Evolutionary conservation across 495 filamentous ascomycete species (phyloP).

Genomic region (Penicillium ucsense): DNA sequence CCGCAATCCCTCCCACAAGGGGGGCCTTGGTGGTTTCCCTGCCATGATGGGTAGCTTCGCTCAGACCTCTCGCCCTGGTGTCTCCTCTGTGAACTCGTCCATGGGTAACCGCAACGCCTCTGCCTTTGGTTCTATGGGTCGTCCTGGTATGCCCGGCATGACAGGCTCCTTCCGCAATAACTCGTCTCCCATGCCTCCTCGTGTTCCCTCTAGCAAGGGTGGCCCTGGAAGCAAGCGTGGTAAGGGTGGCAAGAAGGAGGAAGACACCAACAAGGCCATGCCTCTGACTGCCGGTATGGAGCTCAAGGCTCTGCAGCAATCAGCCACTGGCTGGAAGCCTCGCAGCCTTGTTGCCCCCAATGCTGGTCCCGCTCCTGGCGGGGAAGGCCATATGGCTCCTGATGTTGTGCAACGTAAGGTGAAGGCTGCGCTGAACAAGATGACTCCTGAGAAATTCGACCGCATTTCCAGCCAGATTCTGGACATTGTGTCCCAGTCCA

Average conservation of each 20-base stretch:
- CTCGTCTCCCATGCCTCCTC: constrained; percentile 49
- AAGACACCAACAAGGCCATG: constrained; percentile 68
- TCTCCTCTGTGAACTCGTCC: constrained; percentile 63
- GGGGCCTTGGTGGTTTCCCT: constrained; percentile 22
- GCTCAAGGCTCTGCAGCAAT: constrained; percentile 64
- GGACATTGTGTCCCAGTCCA: constrained; percentile 85
- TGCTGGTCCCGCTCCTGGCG: constrained; percentile 45
- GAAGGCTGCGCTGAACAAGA: constrained; percentile 97
- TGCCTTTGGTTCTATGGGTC: constrained; percentile 45
- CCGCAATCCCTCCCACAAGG: constrained; percentile 36
- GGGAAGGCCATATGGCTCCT: constrained; percentile 60
- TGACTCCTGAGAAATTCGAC: constrained; percentile 99
- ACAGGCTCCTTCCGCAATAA: constrained; percentile 44
- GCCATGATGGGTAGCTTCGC: constrained; percentile 63
- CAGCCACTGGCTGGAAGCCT: constrained; percentile 83
- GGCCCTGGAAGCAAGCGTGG: constrained; percentile 38
- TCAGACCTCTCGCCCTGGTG: constrained; percentile 33
- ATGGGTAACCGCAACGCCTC: constrained; percentile 31
- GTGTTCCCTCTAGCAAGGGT: constrained; percentile 42
- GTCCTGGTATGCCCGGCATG: constrained; percentile 42
- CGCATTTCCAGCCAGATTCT: constrained; percentile 90
- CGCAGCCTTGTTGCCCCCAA: constrained; percentile 47
- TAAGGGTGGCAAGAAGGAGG: constrained; percentile 43
- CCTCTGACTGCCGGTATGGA: constrained; percentile 75
- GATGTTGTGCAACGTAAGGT: constrained; percentile 97